Evolutionary conservation across 2,329 filamentous ascomycete species (phyloP).

Genomic region (Colletotrichum aenigma): DNA sequence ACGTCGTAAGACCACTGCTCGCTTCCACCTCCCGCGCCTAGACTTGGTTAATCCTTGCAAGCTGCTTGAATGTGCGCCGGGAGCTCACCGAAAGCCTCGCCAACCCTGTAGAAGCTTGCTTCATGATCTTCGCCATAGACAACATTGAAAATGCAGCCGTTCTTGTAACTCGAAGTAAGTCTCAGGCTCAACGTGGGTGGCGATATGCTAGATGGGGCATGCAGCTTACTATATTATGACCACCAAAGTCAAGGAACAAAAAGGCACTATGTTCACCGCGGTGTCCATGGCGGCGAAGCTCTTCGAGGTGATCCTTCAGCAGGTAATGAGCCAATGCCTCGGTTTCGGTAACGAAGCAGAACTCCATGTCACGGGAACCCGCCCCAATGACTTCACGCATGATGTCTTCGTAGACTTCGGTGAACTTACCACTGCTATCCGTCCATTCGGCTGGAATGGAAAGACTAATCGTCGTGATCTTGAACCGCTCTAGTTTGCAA

Average conservation of each 20-base stretch:
- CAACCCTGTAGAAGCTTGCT: background rate
- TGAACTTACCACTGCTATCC: background rate
- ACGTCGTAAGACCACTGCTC: constrained; percentile 12
- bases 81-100: background rate
- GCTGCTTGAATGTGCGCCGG: background rate
- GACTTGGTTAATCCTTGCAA: background rate
- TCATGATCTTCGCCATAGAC: background rate
- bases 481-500: background rate
- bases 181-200: background rate
- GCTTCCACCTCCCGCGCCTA: constrained; percentile 4
- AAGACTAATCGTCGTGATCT: background rate
- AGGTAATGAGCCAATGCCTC: constrained; percentile 4
- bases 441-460: background rate
- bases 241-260: constrained; percentile 13
- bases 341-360: background rate
- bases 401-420: background rate
- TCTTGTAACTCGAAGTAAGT: background rate
- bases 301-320: background rate
- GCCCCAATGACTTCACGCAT: background rate
- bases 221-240: constrained; percentile 13
- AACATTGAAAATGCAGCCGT: constrained; percentile 7
- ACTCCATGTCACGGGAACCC: background rate
- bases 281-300: background rate
- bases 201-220: background rate
- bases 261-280: background rate